Evolutionary conservation across 345 rosid species (phyloP).

Genomic region (Ailanthus altissimus): DNA sequence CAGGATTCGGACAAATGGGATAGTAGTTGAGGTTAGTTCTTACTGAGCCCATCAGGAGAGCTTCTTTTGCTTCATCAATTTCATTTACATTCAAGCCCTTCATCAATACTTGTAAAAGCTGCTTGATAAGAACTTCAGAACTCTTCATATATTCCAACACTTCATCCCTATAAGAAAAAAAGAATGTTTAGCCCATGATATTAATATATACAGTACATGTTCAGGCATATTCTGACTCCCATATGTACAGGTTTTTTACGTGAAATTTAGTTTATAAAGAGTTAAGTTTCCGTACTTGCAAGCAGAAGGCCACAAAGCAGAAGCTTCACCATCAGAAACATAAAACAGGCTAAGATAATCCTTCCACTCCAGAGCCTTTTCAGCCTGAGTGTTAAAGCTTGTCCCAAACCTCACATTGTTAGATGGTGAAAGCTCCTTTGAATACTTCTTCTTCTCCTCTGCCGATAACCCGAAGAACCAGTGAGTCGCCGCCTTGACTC

Average conservation of each 20-base stretch:
- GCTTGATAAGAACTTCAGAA: constrained; percentile 38
- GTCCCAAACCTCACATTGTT: constrained; percentile 40
- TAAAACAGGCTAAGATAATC: constrained; percentile 56
- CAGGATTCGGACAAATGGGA: constrained; percentile 50
- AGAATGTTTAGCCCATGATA: too few species aligned
- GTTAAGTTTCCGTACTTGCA: constrained; percentile 33
- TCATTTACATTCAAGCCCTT: constrained; percentile 43
- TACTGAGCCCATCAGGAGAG: constrained; percentile 39
- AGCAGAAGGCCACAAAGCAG: constrained; percentile 44
- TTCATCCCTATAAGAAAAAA: constrained; percentile 15
- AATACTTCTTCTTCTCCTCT: constrained; percentile 39
- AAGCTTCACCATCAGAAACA: constrained; percentile 46
- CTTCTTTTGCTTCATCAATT: constrained; percentile 37
- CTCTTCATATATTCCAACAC: constrained; percentile 44
- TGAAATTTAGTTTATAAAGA: too few species aligned
- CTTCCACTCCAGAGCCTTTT: constrained; percentile 58
- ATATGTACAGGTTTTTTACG: too few species aligned
- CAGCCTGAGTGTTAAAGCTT: constrained; percentile 44
- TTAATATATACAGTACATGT: too few species aligned
- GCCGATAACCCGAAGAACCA: constrained; percentile 45
- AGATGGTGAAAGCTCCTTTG: constrained; percentile 35
- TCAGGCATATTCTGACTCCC: too few species aligned
- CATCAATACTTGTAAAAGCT: constrained; percentile 34
- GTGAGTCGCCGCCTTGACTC: constrained; percentile 43
- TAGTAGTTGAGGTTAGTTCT: constrained; percentile 47